Base-by-base conservation (phyloP, 192 early-diverging fungal species). In the Gonapodya sp. region DNA sequence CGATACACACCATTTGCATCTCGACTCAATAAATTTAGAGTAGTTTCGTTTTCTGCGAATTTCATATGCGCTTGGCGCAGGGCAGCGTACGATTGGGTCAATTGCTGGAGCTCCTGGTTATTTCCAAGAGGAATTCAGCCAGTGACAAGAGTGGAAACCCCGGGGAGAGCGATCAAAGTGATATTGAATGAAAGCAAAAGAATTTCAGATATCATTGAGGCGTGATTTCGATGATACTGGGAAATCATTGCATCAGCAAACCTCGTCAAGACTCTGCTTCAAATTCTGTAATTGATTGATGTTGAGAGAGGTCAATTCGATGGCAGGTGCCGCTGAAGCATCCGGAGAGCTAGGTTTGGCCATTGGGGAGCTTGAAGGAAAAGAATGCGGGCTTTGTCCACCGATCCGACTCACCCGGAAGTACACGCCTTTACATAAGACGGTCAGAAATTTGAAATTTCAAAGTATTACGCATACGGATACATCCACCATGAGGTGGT, bases 41-140 rank as follows among this genome's bases (percentile, higher is more conserved):
- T 92, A 36, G 92, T 91, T 78, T 91, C 91, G 86, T 94, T 93
- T 82, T 94, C 95, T 35, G 86, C 89, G 87, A 97, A 98, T 81
- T 94, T 91, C 18, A 87, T 87, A 86, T 96, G 94, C 2, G 94
- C 96, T 81, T 92, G 90, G 87, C 95, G 95, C 82, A 98, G 90
- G 83, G 94, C 92, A 2, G 92, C 87, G 81, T 92, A 98, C 0
- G 96, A 96, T 35, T 82, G 85, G 0, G 94, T 95, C 79, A 98
- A 88, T 79, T 93, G 93, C 79, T 91, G 87, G 35, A 98, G 86
- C 91, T 98, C 96, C 92, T 96, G 84, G n/a, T n/a, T n/a, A n/a
- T n/a, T n/a, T n/a, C n/a, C n/a, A 64, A 64, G 24, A 16, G 46
- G 46, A 16, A 64, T 8, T 64, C 46, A 64, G 8, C 46, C 46